Evolutionary conservation across 1,284 basidiomycete genomes (phyloP), one percentile per base, ranked within the genome.

Genomic region (Abortiporus biennis): DNA sequence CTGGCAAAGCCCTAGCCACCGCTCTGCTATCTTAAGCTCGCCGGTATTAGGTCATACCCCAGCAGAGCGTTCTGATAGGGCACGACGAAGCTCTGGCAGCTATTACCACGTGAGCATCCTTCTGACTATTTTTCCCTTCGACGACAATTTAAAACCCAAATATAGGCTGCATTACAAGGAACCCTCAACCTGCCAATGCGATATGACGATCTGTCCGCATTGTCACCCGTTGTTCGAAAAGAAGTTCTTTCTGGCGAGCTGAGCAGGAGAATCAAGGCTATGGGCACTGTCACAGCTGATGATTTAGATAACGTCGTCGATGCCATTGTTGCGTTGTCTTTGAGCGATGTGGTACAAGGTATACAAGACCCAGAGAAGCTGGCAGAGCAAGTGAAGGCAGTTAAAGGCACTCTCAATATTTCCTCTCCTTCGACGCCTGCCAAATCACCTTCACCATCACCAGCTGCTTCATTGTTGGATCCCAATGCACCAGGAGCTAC

Each of bases 191-290:
- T 89, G 17, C 80, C 85, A 0, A 83, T 89, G 78, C 79, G 76
- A 16, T 88, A 86, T 45, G 89, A 92, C 49, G 85, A 90, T 45
- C 73, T 92, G 15, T 73, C 85, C 0, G 74, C 80, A 0, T 67
- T 92, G 38, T 89, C 86, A 13, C 84, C 85, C 11, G 86, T 89
- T 13, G 85, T 92, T 12, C 78, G 89, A 48, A 85, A 82, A 57
- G 87, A 91, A 55, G 82, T 92, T 8, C 70, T 92, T 15, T 79
- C 83, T 0, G 89, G 88, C 33, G 89, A 92, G 56, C 69, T 92
- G 27, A 82, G 73, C 52, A 74, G 88, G 42, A 78, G 85, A 6
- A 71, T 92, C 52, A 83, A 78, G 56, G 58, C 66, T 4, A 64
- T 76, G 54, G 73, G 73, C 27, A 56, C 62, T 13, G 69, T 84